Evolutionary conservation across 352 stramenopile species (phyloP).

Genomic region (Thalassiosira hispida): DNA sequence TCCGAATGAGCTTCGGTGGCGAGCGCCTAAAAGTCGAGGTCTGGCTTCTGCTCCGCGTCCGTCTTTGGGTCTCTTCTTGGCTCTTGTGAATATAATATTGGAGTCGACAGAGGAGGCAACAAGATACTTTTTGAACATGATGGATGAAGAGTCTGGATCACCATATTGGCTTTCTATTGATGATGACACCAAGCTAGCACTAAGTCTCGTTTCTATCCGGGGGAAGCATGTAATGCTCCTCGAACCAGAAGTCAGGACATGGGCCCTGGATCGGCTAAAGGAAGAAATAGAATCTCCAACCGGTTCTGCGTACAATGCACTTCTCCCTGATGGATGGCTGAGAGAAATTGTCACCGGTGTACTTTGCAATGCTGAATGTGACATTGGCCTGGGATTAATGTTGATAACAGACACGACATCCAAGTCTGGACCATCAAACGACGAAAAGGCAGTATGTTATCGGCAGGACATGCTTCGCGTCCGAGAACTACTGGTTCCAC

Average conservation of each 20-base stretch:
- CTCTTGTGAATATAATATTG: slow-evolving; percentile 69
- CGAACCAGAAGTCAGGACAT: slow-evolving; percentile 72
- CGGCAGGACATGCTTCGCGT: slow-evolving; percentile 47
- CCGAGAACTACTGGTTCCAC: slow-evolving; percentile 40
- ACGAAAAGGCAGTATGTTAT: slow-evolving; percentile 42
- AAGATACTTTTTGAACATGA: slow-evolving; percentile 64
- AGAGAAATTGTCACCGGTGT: slow-evolving; percentile 56
- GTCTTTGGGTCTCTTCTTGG: slow-evolving; percentile 63
- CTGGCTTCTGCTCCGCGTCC: slow-evolving; percentile 29
- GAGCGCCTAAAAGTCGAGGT: slow-evolving; percentile 36
- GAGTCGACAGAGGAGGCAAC: slow-evolving; percentile 54
- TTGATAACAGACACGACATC: slow-evolving; percentile 8
- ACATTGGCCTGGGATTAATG: slow-evolving; percentile 44
- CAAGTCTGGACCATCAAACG: not conserved
- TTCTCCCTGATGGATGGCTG: slow-evolving; percentile 67
- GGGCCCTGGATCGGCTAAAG: slow-evolving; percentile 60
- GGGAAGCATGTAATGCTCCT: slow-evolving; percentile 67
- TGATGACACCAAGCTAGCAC: slow-evolving; percentile 59
- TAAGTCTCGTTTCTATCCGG: slow-evolving; percentile 66
- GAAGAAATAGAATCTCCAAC: slow-evolving; percentile 39
- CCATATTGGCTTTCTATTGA: slow-evolving; percentile 78
- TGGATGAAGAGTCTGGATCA: slow-evolving; percentile 60
- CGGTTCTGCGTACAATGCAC: slow-evolving; percentile 17
- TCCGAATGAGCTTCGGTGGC: slow-evolving; percentile 74
- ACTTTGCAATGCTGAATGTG: slow-evolving; percentile 74